A percentile compares a stretch with the other conserved stretches of the same genome.
Conservation (phyloP, 176 grass and related monocot species). For the Cocos nucifera region DNA sequence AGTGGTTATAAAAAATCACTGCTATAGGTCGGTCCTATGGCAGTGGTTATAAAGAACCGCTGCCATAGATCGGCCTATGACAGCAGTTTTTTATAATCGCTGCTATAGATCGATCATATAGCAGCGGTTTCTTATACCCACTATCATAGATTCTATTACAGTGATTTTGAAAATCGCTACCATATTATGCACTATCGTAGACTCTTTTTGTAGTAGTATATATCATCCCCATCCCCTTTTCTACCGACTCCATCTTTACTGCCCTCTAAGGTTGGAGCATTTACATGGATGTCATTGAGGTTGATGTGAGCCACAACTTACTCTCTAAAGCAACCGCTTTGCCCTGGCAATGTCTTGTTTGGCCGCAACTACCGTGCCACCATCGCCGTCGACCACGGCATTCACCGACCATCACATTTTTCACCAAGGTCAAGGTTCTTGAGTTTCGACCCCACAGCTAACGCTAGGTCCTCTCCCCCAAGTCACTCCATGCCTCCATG, state of each 20-base stretch:
- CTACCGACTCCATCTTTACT: conserved; percentile 49
- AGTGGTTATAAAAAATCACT: too few species aligned
- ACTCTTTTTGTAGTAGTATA: too few species aligned
- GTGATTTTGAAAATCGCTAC: too few species aligned
- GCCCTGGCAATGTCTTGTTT: conserved; percentile 77
- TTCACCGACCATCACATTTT: conserved; percentile 72
- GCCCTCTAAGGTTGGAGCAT: conserved; percentile 78
- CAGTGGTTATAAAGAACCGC: too few species aligned
- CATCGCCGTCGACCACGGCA: conserved; percentile 36
- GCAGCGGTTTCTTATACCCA: too few species aligned
- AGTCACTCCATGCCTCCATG: conserved; percentile 23
- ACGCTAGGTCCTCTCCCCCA: conserved; percentile 85
- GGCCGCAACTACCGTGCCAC: conserved; percentile 82
- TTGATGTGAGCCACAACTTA: conserved; percentile 93
- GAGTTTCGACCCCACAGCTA: conserved; percentile 52
- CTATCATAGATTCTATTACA: too few species aligned
- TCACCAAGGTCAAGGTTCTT: conserved; percentile 55
- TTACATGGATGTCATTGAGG: conserved; percentile 90
- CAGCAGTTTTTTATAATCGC: too few species aligned
- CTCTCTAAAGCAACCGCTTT: conserved; percentile 62
- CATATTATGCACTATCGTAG: too few species aligned
- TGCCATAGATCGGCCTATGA: too few species aligned
- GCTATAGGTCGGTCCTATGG: too few species aligned
- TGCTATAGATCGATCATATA: too few species aligned
- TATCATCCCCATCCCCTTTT: conserved; percentile 79